Evolutionary conservation across 2,329 filamentous ascomycete genomes (phyloP), one percentile per base, ranked within the genome.

Genomic region (Teratosphaeria destructans): DNA sequence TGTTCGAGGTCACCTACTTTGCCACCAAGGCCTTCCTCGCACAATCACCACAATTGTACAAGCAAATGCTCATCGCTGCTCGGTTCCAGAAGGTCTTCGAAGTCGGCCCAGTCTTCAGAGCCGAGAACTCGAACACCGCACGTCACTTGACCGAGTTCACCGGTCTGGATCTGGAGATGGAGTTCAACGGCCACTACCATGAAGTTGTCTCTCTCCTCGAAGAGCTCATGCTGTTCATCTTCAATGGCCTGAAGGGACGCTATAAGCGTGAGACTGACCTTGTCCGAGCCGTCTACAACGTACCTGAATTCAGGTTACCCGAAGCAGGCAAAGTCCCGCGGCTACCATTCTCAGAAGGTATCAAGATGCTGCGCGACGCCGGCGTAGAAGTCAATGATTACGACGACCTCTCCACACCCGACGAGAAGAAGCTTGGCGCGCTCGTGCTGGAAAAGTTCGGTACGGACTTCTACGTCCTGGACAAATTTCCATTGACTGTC

Each of bases 381-480:
- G 89, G 89, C 0, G 87, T 89, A 69, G 83, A 91, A 67, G 85
- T 92, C 37, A 78, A 77, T 39, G 88, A 93, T 71, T 85, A 88
- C 63, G 89, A 93, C 71, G 89, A 94, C 69, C 85, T 93, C 79
- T 79, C 76, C 70, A 94, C 89, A 0, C 85, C 89, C 0, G 87
- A 93, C 71, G 89, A 94, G 74, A 92, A 92, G 77, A 89, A 87
- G n/a, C 85, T 97, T 8, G 94, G 94, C 60, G 86, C 85, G 29
- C 81, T 97, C 55, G 85, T 97, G 65, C 87, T 89, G 60, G 82
- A 89, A 68, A 96, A 96, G 77, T 96, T 88, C 81, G 84, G 88
- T 72, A 94, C 91, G 61, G 94, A 99, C 78, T 97, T 97, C 78
- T 97, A 96, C 78, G 87, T 95, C 26, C 83, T 99, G 63, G 93